Evolutionary conservation across 768 basidiomycete genomes (phyloP), one percentile per base, ranked within the genome.

Genomic region (Mycena kentingensis): DNA sequence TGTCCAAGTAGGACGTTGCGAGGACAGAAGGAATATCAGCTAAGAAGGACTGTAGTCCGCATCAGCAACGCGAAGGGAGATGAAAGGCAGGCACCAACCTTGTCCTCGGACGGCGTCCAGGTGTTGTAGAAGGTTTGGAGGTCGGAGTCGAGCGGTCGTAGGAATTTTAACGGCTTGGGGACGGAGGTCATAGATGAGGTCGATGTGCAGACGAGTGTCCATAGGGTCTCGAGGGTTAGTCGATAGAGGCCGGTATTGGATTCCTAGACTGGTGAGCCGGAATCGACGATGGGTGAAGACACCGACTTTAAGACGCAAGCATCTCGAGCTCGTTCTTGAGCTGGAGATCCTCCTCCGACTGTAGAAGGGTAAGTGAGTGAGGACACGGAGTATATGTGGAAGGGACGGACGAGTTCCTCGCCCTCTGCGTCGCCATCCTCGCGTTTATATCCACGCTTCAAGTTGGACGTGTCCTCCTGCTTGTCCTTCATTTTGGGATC

Each of bases 161-260:
- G 80, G 72, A 98, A 98, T 73, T 98, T 98, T 54, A 98, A 80
- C 22, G 96, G 96, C 75, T 99, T 98, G 1, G 97, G 97, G 10
- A 98, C 96, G 21, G 93, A 95, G 12, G 97, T 99, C 96, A 99
- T 98, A 5, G 94, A 97, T 15, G 92, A 95, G 4, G 97, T 99
- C 12, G 93, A 94, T 6, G 96, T 98, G 64, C 93, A 80, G 64
- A 98, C 98, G 36, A 98, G 77, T 6, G 90, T 93, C 43, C 96
- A 83, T 10, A 98, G 79, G 4, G 93, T 93, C 74, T 99, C 96
- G 13, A 98, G 79, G 24, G 96, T 93, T 21, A 95, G 88, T 16
- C 85, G 78, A 68, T 98, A 93, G 26, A 98, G 78, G 26, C 81
- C 77, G 1, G 84, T 87, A 65, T 97, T 85, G 52, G 88, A 66